Evolutionary conservation across 768 basidiomycete species (phyloP), one percentile per base, ranked within the genome.

Genomic region (Rhizopogon sp.): DNA sequence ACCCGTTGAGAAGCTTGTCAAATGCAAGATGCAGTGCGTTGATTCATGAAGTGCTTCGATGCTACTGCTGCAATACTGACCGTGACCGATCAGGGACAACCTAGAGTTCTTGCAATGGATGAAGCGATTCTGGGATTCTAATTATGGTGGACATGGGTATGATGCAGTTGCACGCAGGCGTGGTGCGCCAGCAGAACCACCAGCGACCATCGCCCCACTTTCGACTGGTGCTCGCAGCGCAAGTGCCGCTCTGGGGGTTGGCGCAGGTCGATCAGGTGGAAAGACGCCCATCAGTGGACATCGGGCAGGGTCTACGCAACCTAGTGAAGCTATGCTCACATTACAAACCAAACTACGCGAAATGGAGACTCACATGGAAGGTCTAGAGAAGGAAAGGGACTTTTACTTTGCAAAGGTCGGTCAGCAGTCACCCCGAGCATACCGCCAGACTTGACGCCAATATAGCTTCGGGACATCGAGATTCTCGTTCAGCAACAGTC

Each of bases 21-120:
- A 95, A 74, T 99, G 97, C 77, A 98, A 98, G 77, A 98, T 98
- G 95, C 96, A 98, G 88, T 90, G 74, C 69, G 90, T 85, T 39
- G 29, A 50, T 46, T 55, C 28, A 33, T 59, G 39, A 13, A 6
- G 35, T 17, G 46, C 11, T 43, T 45, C 45, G 43, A 60, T 60
- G 22, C 13, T 39, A 43, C 22, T 35, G 42, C 29, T 44, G 16
- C 39, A 22, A 11, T 57, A 56, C 58, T 71, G 54, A 64, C 54
- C 16, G 16, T 17, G 22, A 46, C 46, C 41, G 50, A 46, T 37
- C 63, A 91, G 90, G 72, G 97, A 98, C 72, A 99, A 99, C 71
- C 86, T 99, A 62, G 97, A 99, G 67, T 98, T 99, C 76, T 71
- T 95, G 54, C 97, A 99, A 72, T 99, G 96, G 96, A 80, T 92